These are phyloP conservation scores for Arbutus unedo DNA, from an alignment of 148 eudicot genomes.

Conservation along the genomic window DNA sequence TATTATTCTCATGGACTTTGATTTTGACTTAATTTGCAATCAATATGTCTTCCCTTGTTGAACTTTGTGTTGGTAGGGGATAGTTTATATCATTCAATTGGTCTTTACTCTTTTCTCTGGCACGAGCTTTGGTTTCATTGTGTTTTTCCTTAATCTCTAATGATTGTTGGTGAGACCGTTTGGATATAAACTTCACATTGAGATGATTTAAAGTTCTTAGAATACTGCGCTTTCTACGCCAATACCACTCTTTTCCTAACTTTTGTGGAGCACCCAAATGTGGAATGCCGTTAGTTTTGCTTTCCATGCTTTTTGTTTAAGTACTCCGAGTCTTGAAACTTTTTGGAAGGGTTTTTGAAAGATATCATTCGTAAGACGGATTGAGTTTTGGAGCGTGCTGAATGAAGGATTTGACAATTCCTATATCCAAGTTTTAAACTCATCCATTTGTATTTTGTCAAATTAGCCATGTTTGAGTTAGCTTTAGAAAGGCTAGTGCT, in stretches of 20 bases:
- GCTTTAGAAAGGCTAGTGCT: not conserved
- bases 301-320: not conserved
- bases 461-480: not conserved
- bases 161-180: not conserved
- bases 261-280: not conserved
- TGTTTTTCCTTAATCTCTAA: not conserved
- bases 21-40: not conserved
- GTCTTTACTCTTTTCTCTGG: not conserved
- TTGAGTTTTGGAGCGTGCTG: not conserved
- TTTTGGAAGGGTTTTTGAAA: not conserved
- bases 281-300: not conserved
- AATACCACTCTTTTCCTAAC: not conserved
- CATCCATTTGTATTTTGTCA: not conserved
- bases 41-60: not conserved
- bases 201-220: not conserved
- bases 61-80: not conserved
- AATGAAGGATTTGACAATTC: not conserved
- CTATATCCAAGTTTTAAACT: not conserved
- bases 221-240: not conserved
- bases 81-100: not conserved
- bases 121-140: not conserved
- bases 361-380: not conserved
- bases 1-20: constrained; percentile 20
- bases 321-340: not conserved
- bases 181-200: not conserved